phyloP scores from a whole-genome alignment of 2,329 filamentous ascomycete species.

The Colletotrichum sublineola region DNA sequence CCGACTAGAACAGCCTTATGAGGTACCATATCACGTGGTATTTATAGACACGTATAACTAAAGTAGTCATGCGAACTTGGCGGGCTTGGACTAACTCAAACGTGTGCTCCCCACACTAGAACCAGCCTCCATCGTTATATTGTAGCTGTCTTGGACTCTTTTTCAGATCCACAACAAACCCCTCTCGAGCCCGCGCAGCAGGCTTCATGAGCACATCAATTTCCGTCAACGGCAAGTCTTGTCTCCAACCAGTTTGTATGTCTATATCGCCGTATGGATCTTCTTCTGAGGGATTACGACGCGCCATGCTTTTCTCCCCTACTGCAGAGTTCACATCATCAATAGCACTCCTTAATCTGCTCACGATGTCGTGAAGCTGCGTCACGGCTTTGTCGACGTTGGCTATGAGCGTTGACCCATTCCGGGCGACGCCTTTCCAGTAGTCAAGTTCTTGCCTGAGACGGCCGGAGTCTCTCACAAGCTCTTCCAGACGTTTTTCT shows the following conservation, averaged over 20 bases:
- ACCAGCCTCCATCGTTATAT: not conserved
- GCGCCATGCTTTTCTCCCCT: not conserved
- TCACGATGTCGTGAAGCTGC: not conserved
- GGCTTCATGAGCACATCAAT: not conserved
- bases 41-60: too few relatives aligned
- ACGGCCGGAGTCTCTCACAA: slow-evolving; percentile 13
- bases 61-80: too few relatives aligned
- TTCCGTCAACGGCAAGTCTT: not conserved
- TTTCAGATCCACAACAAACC: not conserved
- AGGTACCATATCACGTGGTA: too few relatives aligned
- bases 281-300: not conserved
- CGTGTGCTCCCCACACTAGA: not conserved
- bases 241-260: not conserved
- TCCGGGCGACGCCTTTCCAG: not conserved
- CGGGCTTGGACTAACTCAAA: not conserved
- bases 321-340: not conserved
- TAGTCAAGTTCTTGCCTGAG: slow-evolving; percentile 17
- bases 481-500: slow-evolving; percentile 61
- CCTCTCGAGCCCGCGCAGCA: not conserved
- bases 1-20: too few relatives aligned
- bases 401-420: not conserved
- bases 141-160: not conserved
- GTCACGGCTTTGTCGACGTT: not conserved
- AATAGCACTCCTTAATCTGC: too few relatives aligned
- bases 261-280: not conserved